Evolutionary conservation across 306 rosid genomes (phyloP).

Genomic region (Luffa aegyptiaca): DNA sequence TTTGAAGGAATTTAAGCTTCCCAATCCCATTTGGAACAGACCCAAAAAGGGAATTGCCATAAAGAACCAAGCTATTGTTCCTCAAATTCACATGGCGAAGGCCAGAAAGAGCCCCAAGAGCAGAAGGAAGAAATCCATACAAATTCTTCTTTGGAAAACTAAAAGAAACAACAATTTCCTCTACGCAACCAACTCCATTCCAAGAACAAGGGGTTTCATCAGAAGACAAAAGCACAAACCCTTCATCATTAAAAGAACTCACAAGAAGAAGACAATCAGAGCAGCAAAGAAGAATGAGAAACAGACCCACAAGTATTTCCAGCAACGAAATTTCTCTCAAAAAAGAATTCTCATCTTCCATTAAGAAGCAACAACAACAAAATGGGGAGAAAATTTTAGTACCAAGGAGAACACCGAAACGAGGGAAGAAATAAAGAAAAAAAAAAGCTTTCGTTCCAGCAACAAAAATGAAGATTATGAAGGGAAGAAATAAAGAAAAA

Average conservation of each 20-base stretch:
- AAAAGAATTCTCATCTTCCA: no score
- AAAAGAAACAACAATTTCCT: constrained; percentile 50
- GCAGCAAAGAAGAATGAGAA: constrained; percentile 29
- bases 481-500: no score
- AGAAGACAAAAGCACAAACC: constrained; percentile 54
- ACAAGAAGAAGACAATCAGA: constrained; percentile 19
- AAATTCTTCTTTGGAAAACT: constrained; percentile 71
- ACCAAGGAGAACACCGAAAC: no score
- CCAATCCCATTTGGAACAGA: constrained; percentile 67
- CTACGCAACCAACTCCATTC: constrained; percentile 81
- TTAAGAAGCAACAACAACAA: no score
- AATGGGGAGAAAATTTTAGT: background rate
- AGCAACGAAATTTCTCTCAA: background rate
- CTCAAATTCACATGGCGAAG: constrained; percentile 87
- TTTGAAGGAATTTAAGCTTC: constrained; percentile 68
- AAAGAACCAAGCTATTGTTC: constrained; percentile 85
- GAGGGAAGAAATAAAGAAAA: no score
- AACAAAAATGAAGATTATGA: no score
- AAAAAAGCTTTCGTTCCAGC: no score
- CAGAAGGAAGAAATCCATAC: constrained; percentile 65
- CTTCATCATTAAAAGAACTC: constrained; percentile 66
- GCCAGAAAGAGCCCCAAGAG: constrained; percentile 60
- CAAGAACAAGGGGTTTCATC: constrained; percentile 77
- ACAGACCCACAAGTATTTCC: constrained; percentile 36
- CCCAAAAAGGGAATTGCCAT: constrained; percentile 91